A percentile compares a stretch with the other conserved stretches of the same genome.
Evolutionary conservation across 495 filamentous ascomycete genomes (phyloP).

Genomic region (Penicillium verhagenii): DNA sequence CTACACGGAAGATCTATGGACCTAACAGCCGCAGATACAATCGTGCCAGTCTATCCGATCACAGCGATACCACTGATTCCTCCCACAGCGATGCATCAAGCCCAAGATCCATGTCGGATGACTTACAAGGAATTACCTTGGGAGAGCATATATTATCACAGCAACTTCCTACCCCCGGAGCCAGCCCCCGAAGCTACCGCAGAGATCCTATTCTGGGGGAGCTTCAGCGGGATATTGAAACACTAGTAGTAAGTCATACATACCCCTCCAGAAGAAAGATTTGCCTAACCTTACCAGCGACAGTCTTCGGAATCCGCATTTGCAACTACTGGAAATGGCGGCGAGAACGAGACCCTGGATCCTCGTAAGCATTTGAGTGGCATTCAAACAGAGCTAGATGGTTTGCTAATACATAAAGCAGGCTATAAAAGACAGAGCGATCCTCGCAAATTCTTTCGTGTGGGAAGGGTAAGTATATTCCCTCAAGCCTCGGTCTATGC

Average conservation of each 20-base stretch:
- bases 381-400: too few species aligned
- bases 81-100: slow-evolving; percentile 2
- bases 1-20: not conserved
- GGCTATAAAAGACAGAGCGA: slow-evolving; percentile 17
- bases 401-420: slow-evolving; percentile 4
- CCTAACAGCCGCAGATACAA: not conserved
- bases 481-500: too few species aligned
- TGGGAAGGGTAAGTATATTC: slow-evolving; percentile 25
- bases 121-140: slow-evolving; percentile 2
- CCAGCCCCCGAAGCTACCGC: not conserved
- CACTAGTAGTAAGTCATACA: not conserved
- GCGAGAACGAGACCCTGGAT: slow-evolving; percentile 10
- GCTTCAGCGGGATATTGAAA: slow-evolving; percentile 3
- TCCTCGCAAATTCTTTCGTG: slow-evolving; percentile 19
- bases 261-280: not conserved
- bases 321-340: not conserved
- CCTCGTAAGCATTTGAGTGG: slow-evolving; percentile 10
- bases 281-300: not conserved
- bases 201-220: slow-evolving; percentile 6
- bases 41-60: slow-evolving; percentile 1
- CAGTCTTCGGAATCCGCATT: slow-evolving; percentile 4
- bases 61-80: not conserved
- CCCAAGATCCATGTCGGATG: too few species aligned
- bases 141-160: not conserved
- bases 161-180: not conserved